Conservation (phyloP, 1,139 yeast species). For the Insectozyma bohioensis region DNA sequence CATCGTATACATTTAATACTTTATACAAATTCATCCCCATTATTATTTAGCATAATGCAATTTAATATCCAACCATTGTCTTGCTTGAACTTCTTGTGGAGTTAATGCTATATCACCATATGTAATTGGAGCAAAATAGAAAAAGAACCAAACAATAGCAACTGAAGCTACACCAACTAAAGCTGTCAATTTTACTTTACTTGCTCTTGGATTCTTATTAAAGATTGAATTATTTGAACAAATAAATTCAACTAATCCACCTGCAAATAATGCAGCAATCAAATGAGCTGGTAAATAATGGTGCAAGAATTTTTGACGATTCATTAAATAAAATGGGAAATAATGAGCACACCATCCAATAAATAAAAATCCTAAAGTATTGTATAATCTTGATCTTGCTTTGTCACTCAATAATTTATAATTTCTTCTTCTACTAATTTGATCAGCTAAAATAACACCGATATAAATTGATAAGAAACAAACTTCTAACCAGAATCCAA, state of each 20-base stretch:
- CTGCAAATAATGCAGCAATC: constrained; percentile 81
- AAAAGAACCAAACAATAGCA: constrained; percentile 61
- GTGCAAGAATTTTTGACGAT: constrained; percentile 89
- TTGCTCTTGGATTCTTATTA: constrained; percentile 14
- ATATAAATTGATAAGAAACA: constrained; percentile 63
- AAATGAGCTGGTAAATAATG: constrained; percentile 97
- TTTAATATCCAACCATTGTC: constrained; percentile 82
- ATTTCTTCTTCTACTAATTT: constrained; percentile 73
- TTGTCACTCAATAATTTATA: constrained; percentile 53
- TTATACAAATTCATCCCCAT: too few relatives aligned
- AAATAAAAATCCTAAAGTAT: constrained; percentile 81
- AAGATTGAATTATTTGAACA: constrained; percentile 56
- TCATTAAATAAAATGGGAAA: constrained; percentile 89
- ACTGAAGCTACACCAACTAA: constrained; percentile 42
- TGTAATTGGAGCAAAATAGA: constrained; percentile 78
- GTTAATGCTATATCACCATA: constrained; percentile 74
- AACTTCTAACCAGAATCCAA: constrained; percentile 92
- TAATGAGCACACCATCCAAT: constrained; percentile 88
- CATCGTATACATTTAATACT: too few relatives aligned
- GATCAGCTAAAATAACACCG: constrained; percentile 69
- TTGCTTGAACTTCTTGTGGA: constrained; percentile 61
- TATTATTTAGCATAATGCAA: constrained; percentile 77
- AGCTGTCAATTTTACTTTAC: constrained; percentile 26
- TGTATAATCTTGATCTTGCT: constrained; percentile 74
- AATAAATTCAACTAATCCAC: constrained; percentile 77